Evolutionary conservation across 192 early-diverging fungal genomes (phyloP).

Genomic region (Backusella westeae): DNA sequence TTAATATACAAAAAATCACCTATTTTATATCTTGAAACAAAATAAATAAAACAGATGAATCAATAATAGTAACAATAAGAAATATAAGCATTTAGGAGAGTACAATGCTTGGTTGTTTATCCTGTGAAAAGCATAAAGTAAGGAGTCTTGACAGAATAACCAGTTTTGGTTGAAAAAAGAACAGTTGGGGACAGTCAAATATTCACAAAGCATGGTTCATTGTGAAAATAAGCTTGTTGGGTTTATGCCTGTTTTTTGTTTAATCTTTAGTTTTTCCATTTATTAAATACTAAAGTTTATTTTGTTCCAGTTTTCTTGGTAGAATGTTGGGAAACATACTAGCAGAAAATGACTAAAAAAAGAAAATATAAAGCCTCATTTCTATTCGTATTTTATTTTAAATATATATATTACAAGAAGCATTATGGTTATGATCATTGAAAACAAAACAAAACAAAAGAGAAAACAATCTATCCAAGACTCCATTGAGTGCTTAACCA

Average conservation of each 20-base stretch:
- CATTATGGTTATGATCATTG: background rate
- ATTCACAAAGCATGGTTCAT: too few relatives aligned
- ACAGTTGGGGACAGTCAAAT: too few relatives aligned
- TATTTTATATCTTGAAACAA: background rate
- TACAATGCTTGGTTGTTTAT: too few relatives aligned
- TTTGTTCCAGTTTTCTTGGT: background rate
- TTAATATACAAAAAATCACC: background rate
- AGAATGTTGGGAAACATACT: background rate
- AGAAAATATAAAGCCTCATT: too few relatives aligned
- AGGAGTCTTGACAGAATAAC: too few relatives aligned
- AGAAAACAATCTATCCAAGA: slow-evolving; percentile 28
- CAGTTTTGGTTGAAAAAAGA: too few relatives aligned
- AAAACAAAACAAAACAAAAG: background rate
- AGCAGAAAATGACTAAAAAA: too few relatives aligned
- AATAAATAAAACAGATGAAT: background rate
- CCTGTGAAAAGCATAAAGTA: too few relatives aligned
- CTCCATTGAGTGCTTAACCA: slow-evolving; percentile 37
- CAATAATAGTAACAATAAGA: background rate
- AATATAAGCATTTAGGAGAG: too few relatives aligned
- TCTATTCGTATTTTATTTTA: background rate
- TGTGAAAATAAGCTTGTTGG: too few relatives aligned
- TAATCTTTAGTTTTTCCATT: too few relatives aligned
- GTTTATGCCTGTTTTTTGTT: too few relatives aligned
- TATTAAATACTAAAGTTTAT: background rate
- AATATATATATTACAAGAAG: background rate